Percentiles rank a stretch among this genome's conserved stretches.
phyloP scores from a whole-genome alignment of 2,329 filamentous ascomycete genomes.

The Claviceps capensis region DNA sequence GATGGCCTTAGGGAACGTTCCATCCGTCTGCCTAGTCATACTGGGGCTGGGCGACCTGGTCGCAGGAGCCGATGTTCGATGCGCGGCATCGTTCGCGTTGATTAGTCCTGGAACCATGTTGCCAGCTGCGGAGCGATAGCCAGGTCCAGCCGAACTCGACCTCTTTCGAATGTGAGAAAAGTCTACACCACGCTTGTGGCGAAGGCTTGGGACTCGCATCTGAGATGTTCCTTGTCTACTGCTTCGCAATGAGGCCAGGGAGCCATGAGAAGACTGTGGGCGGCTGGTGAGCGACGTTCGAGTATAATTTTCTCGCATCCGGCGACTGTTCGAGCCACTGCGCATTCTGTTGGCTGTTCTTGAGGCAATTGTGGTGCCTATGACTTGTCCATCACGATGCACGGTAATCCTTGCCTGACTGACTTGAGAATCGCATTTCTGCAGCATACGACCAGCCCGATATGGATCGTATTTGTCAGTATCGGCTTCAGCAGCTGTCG shows the following conservation, averaged over 20 bases:
- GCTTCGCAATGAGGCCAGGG: slow-evolving; percentile 37
- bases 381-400: slow-evolving; percentile 36
- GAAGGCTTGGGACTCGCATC: slow-evolving; percentile 26
- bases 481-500: slow-evolving; percentile 41
- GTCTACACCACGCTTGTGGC: slow-evolving; percentile 39
- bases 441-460: slow-evolving; percentile 46
- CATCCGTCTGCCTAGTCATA: slow-evolving; percentile 12
- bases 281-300: slow-evolving; percentile 16
- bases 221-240: slow-evolving; percentile 28
- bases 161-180: slow-evolving; percentile 36
- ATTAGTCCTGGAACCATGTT: slow-evolving; percentile 8
- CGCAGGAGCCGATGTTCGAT: slow-evolving; percentile 9
- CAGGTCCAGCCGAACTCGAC: slow-evolving; percentile 17
- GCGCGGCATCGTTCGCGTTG: slow-evolving; percentile 9
- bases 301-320: slow-evolving; percentile 16
- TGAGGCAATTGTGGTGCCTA: slow-evolving; percentile 10
- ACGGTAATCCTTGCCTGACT: slow-evolving; percentile 56
- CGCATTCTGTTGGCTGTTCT: slow-evolving; percentile 19
- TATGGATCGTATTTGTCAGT: slow-evolving; percentile 70
- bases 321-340: slow-evolving; percentile 21
- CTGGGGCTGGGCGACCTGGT: slow-evolving; percentile 17
- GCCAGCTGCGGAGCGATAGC: slow-evolving; percentile 4
- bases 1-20: slow-evolving; percentile 14
- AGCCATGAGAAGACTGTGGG: slow-evolving; percentile 24
- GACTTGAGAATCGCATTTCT: slow-evolving; percentile 29